phyloP scores from a whole-genome alignment of 2,329 filamentous ascomycete species.

The Thermoascus crustaceus region DNA sequence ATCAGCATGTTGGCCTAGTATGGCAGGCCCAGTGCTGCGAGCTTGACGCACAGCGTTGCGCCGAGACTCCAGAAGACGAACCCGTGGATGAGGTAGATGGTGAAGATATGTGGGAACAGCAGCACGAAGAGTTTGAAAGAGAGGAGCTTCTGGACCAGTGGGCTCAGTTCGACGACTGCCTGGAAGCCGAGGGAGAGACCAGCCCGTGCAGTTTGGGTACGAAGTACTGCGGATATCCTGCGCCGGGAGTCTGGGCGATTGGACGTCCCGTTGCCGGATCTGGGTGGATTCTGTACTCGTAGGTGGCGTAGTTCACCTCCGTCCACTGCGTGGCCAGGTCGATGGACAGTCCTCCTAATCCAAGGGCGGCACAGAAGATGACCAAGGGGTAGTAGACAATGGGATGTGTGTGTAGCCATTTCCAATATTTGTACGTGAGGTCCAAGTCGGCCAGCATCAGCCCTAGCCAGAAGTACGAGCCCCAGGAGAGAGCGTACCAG shows the following conservation, averaged over 20 bases:
- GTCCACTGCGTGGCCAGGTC: slow-evolving; percentile 31
- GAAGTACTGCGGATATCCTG: slow-evolving; percentile 37
- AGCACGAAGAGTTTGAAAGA: slow-evolving; percentile 32
- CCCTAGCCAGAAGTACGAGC: slow-evolving; percentile 39
- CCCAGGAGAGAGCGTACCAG: slow-evolving; percentile 43
- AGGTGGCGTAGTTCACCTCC: slow-evolving; percentile 30
- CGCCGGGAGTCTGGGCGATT: slow-evolving; percentile 24
- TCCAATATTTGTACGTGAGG: slow-evolving; percentile 38
- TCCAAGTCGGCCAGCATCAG: slow-evolving; percentile 40
- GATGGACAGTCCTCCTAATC: slow-evolving; percentile 25
- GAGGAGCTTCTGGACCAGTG: slow-evolving; percentile 34
- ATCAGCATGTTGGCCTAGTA: slow-evolving; percentile 18
- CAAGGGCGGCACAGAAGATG: slow-evolving; percentile 21
- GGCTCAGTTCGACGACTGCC: slow-evolving; percentile 26
- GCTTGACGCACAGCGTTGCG: slow-evolving; percentile 13
- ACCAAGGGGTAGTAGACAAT: slow-evolving; percentile 31
- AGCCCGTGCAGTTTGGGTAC: slow-evolving; percentile 38
- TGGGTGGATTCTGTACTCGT: slow-evolving; percentile 39
- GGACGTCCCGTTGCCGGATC: slow-evolving; percentile 31
- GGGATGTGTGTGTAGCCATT: slow-evolving; percentile 28
- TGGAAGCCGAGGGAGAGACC: slow-evolving; percentile 29
- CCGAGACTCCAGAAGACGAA: slow-evolving; percentile 25
- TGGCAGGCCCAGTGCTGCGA: slow-evolving; percentile 12
- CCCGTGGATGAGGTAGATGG: slow-evolving; percentile 43
- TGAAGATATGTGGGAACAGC: slow-evolving; percentile 44